Evolutionary conservation across 352 stramenopile genomes (phyloP).

Genomic region (Globisporangium acanthophoron): DNA sequence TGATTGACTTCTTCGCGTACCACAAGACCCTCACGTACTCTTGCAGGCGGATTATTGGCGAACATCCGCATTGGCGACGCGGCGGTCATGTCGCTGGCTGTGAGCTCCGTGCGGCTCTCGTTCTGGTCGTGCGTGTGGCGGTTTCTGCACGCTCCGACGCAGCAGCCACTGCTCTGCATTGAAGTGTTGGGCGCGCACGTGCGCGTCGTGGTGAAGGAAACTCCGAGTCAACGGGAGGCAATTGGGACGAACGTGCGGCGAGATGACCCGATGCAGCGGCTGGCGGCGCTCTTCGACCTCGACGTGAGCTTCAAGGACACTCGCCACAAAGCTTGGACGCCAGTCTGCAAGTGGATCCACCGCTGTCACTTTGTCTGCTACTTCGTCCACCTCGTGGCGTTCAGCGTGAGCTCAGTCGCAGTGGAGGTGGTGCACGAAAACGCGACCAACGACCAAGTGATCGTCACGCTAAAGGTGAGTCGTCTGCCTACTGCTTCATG

Average conservation of each 20-base stretch:
- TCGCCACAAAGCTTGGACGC: constrained; percentile 32
- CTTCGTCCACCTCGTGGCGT: constrained; percentile 26
- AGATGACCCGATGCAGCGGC: background rate
- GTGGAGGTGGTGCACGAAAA: constrained; percentile 26
- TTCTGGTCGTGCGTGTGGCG: constrained; percentile 48
- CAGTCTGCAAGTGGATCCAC: constrained; percentile 31
- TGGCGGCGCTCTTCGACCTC: constrained; percentile 17
- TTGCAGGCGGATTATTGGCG: constrained; percentile 35
- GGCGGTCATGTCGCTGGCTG: constrained; percentile 38
- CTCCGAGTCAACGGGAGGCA: background rate
- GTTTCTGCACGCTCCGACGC: constrained; percentile 42
- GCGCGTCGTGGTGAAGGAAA: constrained; percentile 12
- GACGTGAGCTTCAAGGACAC: constrained; percentile 23
- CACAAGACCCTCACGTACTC: background rate
- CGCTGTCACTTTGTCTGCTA: constrained; percentile 28
- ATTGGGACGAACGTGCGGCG: background rate
- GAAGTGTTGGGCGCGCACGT: constrained; percentile 34
- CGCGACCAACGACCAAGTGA: constrained; percentile 2
- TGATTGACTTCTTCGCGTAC: background rate
- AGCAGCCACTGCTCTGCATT: constrained; percentile 36
- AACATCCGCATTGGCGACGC: constrained; percentile 36
- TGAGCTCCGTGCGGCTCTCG: constrained; percentile 32
- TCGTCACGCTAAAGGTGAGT: constrained; percentile 11
- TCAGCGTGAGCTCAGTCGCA: constrained; percentile 22
- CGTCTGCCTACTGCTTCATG: constrained; percentile 3